These are phyloP conservation scores for Pythium rhizo-oryzae DNA, from an alignment of 352 stramenopile species.

Conservation along the genomic window DNA sequence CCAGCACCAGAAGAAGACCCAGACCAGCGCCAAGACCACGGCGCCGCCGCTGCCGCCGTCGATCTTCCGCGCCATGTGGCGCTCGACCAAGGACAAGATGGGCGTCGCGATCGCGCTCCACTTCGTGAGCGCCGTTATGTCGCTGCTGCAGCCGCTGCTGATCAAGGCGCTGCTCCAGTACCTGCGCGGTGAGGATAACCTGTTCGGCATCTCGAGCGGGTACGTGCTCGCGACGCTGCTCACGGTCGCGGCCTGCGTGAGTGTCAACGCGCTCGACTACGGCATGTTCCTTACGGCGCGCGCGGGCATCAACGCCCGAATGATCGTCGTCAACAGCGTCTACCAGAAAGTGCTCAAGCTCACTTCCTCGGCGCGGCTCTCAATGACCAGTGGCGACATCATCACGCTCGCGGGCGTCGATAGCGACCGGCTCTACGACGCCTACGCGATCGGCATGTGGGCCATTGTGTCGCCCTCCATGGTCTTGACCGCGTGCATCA, in stretches of 20 bases:
- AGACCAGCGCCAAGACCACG: too few species aligned
- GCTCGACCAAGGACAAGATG: slow-evolving; percentile 37
- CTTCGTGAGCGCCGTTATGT: slow-evolving; percentile 28
- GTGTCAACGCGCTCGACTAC: slow-evolving; percentile 45
- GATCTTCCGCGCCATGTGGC: slow-evolving; percentile 30
- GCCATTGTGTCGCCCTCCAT: slow-evolving; percentile 30
- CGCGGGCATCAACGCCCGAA: slow-evolving; percentile 49
- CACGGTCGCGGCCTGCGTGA: slow-evolving; percentile 20
- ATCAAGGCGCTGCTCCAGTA: slow-evolving; percentile 39
- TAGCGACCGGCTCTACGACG: slow-evolving; percentile 54
- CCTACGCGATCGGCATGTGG: slow-evolving; percentile 49
- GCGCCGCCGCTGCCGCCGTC: slow-evolving; percentile 7
- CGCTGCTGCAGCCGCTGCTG: slow-evolving; percentile 38
- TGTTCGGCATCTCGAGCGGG: slow-evolving; percentile 31
- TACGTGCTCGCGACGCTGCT: slow-evolving; percentile 30
- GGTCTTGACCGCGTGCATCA: slow-evolving; percentile 16
- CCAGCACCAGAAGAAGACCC: neutral
- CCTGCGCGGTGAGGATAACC: slow-evolving; percentile 21
- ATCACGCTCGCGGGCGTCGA: slow-evolving; percentile 59
- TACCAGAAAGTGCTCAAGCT: slow-evolving; percentile 60
- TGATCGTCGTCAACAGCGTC: slow-evolving; percentile 47
- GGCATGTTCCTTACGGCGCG: slow-evolving; percentile 49
- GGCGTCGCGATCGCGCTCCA: slow-evolving; percentile 31
- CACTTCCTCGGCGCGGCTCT: slow-evolving; percentile 40
- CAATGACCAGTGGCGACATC: slow-evolving; percentile 59